Evolutionary conservation across 306 rosid genomes (phyloP), one percentile per base, ranked within the genome.

Genomic region (Canavalia gladiata): DNA sequence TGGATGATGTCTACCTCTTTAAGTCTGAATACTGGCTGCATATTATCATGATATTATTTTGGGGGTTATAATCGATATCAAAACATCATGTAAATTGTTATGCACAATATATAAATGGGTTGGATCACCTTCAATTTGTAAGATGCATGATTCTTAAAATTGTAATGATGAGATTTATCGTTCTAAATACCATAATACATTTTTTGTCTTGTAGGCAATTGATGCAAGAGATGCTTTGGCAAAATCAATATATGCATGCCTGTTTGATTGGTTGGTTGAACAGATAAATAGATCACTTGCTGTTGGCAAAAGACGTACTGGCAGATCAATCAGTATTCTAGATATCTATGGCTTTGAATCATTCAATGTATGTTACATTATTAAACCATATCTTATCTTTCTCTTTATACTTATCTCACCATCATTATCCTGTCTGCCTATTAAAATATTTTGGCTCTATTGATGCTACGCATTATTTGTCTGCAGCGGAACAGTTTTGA

Each of bases 191-290:
- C 18, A 70, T 63, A 10, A 31, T 70, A 54, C 39, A 33, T 18
- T 74, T 49, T 46, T 74, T 28, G 3, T 82, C 78, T 82, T 87
- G 45, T 77, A 94, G 98, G 98, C 97, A 39, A 78, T 85, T 64
- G 98, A 92, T 77, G 89, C 98, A 2, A 91, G 98, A 85, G 98
- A 94, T 92, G 98, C 98, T 86, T 90, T 94, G 92, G 97, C 98
- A 57, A 94, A 94, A 91, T 94, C 97, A 79, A 92, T 94, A 75
- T 94, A 94, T 84, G 89, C 98, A 49, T 87, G 94, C 86, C 86
- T 94, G 67, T 94, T 92, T 90, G 98, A 94, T 75, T 94, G 98
- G 98, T 85, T 94, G 88, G 97, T 94, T 65, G 97, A 92, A 77
- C 98, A 94, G 85, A 94, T 94, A 52, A 94, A 94, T 86, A 91